Percentiles rank a stretch among this genome's conserved stretches.
Evolutionary conservation across 176 grass and related monocot genomes (phyloP).

Genomic region (Paspalum vaginatum): DNA sequence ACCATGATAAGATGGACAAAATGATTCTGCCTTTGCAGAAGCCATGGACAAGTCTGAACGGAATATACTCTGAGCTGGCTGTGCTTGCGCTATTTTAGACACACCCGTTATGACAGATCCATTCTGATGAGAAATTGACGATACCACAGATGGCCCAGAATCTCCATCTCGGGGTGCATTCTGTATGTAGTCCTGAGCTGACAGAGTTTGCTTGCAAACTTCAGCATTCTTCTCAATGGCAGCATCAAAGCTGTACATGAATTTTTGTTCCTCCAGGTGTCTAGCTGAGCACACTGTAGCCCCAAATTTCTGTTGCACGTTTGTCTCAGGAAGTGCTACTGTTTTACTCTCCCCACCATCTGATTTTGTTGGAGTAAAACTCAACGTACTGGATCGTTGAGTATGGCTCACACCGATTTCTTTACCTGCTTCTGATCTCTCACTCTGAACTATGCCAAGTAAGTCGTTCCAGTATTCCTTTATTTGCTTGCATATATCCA

Average conservation of each 20-base stretch:
- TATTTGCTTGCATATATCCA: constrained; percentile 66
- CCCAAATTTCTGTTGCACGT: constrained; percentile 31
- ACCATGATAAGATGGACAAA: constrained; percentile 42
- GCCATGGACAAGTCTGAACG: constrained; percentile 30
- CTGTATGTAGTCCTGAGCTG: constrained; percentile 34
- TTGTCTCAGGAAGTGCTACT: constrained; percentile 41
- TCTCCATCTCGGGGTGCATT: constrained; percentile 30
- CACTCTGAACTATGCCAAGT: constrained; percentile 42
- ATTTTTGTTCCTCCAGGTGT: constrained; percentile 40
- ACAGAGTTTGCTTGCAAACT: constrained; percentile 38
- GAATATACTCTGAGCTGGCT: constrained; percentile 38
- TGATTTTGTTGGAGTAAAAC: constrained; percentile 40
- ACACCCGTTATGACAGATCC: constrained; percentile 27
- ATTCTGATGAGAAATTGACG: constrained; percentile 47
- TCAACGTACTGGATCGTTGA: constrained; percentile 34
- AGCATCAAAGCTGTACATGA: constrained; percentile 27
- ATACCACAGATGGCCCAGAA: constrained; percentile 23
- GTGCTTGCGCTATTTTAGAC: constrained; percentile 39
- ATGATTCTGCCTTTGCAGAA: constrained; percentile 39
- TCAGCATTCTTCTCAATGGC: constrained; percentile 33
- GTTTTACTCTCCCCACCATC: constrained; percentile 36
- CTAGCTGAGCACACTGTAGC: constrained; percentile 24
- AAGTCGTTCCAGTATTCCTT: constrained; percentile 70
- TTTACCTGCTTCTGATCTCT: constrained; percentile 44
- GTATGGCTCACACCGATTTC: constrained; percentile 40